Base-by-base conservation (phyloP, 257 asterid species). In the Penstemon newberryi region DNA sequence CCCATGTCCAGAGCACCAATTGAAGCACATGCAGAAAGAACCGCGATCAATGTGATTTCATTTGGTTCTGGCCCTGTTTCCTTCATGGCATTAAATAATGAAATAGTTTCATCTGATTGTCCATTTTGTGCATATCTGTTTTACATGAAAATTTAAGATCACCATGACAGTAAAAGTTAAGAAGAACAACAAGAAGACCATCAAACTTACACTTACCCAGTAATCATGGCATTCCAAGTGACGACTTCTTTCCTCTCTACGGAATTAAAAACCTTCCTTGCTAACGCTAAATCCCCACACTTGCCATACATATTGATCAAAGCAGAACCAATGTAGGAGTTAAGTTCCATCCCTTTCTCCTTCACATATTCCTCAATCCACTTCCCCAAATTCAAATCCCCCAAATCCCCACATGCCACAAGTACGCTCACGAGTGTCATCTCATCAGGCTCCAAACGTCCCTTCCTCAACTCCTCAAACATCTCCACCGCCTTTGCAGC, bases 81-180 rank as follows among this genome's bases (percentile, higher is more conserved):
- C 81, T 79, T 81, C 96, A 93, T 88, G 79, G 75, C 72, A 64
- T 82, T 75, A 63, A 88, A 90, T 66, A 90, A 63, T 46, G 83
- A 79, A 71, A 93, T 67, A 59, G 95, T 78, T 73, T 88, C 92
- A 63, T 84, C 88, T 5, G 98, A 75, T 65, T 78, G 72, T 33
- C 97, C 96, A 74, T 90, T 92, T 77, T 92, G 97, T 39, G 98
- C 87, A 70, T 81, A 86, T 74, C 97, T 91, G 85, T 78, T 62
- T 67, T 37, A 62, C 66, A 54, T 56, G 67, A 12, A 47, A 70
- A 72, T 57, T 9, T 39, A 78, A 6, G 53, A 63, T 38, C 75
- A 68, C 10, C 56, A 63, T 5, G 19, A 58, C n/a, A 42, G 60
- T 43, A 64, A 52, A 52, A 55, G n/a, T 3, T 36, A 50, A 56